phyloP scores from a whole-genome alignment of 2,329 filamentous ascomycete species.

The Cordyceps tenuipes region DNA sequence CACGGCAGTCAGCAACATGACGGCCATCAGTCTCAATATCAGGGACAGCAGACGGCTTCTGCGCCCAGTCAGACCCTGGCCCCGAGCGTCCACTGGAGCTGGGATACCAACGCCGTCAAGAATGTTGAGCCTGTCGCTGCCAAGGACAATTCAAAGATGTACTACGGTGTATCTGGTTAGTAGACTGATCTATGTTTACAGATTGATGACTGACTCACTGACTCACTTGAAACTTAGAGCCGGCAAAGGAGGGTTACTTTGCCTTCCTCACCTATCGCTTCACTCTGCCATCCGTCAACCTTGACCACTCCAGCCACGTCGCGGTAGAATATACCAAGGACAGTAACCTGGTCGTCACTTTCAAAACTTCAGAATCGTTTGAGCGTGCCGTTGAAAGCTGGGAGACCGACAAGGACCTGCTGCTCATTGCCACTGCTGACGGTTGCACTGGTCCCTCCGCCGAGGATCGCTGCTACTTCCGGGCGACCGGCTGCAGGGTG shows the following conservation, averaged over 20 bases:
- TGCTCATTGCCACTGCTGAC: conserved; percentile 20
- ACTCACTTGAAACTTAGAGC: conserved; percentile 16
- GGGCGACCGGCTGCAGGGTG: conserved; percentile 16
- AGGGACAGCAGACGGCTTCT: neutral
- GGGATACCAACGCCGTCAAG: conserved; percentile 16
- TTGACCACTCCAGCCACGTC: conserved; percentile 21
- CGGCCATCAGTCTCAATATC: neutral
- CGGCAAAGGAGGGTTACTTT: conserved; percentile 18
- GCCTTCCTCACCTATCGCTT: conserved; percentile 22
- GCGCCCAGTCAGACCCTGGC: neutral
- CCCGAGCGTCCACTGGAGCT: conserved; percentile 19
- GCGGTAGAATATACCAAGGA: conserved; percentile 7
- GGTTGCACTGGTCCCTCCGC: conserved; percentile 20
- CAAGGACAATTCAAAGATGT: conserved; percentile 17
- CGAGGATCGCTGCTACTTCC: conserved; percentile 24
- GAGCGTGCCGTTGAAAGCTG: conserved; percentile 18
- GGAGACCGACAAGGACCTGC: conserved; percentile 15
- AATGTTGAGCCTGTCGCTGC: conserved; percentile 20
- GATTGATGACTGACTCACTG: neutral
- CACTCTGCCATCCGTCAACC: conserved; percentile 21
- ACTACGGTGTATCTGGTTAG: conserved; percentile 18
- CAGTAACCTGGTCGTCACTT: conserved; percentile 13
- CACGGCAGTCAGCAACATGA: neutral
- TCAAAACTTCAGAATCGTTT: conserved; percentile 17
- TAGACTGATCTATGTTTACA: neutral